Percentiles rank a stretch among this genome's conserved stretches.
phyloP scores from a whole-genome alignment of 768 basidiomycete genomes.

The Naganishia vaughanmartiniae region DNA sequence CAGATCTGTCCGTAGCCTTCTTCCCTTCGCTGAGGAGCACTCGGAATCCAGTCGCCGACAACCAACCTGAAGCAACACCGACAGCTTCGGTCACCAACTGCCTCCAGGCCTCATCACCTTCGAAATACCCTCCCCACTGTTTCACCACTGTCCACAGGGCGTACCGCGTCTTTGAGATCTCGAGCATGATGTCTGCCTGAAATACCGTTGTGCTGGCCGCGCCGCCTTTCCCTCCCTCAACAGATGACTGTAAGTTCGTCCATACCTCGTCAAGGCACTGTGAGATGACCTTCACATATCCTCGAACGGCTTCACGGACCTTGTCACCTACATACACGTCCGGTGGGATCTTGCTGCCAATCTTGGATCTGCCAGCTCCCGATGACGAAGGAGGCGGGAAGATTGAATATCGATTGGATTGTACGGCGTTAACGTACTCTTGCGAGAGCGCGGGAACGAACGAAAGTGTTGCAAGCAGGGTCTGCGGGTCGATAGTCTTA shows the following conservation, averaged over 20 bases:
- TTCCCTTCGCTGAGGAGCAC: background rate
- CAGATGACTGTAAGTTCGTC: background rate
- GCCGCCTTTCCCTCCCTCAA: background rate
- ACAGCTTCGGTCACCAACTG: constrained; percentile 28
- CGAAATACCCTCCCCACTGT: constrained; percentile 42
- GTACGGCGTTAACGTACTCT: constrained; percentile 25
- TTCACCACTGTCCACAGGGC: constrained; percentile 35
- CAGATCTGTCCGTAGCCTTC: background rate
- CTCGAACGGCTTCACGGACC: constrained; percentile 35
- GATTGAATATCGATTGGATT: constrained; percentile 35
- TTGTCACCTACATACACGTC: constrained; percentile 40
- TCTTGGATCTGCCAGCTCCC: constrained; percentile 31
- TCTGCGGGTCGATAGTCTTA: background rate
- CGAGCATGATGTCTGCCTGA: background rate
- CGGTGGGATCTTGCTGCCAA: constrained; percentile 28
- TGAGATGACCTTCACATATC: constrained; percentile 20
- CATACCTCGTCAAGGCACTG: background rate
- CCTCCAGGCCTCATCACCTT: constrained; percentile 36
- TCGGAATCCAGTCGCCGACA: background rate
- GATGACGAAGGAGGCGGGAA: constrained; percentile 39
- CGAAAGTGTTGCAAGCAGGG: background rate
- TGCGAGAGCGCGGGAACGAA: constrained; percentile 3
- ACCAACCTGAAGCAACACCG: background rate
- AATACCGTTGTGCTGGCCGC: background rate
- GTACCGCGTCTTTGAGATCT: constrained; percentile 25